Percentiles rank a stretch among this genome's conserved stretches.
Conservation (phyloP, 768 basidiomycete species). For the Leccinum disarticulatum region DNA sequence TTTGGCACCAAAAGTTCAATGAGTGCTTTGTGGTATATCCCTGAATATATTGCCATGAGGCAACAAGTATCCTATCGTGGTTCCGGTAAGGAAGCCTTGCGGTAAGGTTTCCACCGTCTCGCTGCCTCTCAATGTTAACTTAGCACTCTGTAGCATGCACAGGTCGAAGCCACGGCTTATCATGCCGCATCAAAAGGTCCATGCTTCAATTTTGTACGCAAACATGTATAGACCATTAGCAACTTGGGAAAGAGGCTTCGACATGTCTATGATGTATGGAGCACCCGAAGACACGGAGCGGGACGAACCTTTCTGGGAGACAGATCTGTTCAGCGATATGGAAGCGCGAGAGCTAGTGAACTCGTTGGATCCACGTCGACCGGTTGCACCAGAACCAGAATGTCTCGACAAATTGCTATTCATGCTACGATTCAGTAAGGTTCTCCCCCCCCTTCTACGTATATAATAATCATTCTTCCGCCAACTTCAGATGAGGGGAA, state of each 20-base stretch:
- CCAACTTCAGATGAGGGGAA: slow-evolving; percentile 16
- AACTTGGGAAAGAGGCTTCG: background rate
- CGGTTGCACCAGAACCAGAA: slow-evolving; percentile 8
- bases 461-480: background rate
- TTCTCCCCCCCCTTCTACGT: background rate
- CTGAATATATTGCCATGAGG: slow-evolving; percentile 14
- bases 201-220: no score
- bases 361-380: background rate
- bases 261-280: background rate
- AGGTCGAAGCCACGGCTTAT: slow-evolving; percentile 5
- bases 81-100: slow-evolving; percentile 1
- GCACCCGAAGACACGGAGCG: background rate
- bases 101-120: slow-evolving; percentile 2
- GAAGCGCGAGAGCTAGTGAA: slow-evolving; percentile 3
- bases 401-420: slow-evolving; percentile 15
- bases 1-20: slow-evolving; percentile 13
- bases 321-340: slow-evolving; percentile 8
- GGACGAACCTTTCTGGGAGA: slow-evolving; percentile 9
- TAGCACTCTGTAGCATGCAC: slow-evolving; percentile 2
- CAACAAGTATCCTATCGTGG: slow-evolving; percentile 5
- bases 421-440: slow-evolving; percentile 6
- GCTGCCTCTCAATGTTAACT: background rate
- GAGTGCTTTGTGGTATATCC: slow-evolving; percentile 1
- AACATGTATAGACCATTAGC: no score
- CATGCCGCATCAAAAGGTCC: no score